Conservation (phyloP, 2,329 filamentous ascomycete genomes). For the Trichoderma afroharzianum region DNA sequence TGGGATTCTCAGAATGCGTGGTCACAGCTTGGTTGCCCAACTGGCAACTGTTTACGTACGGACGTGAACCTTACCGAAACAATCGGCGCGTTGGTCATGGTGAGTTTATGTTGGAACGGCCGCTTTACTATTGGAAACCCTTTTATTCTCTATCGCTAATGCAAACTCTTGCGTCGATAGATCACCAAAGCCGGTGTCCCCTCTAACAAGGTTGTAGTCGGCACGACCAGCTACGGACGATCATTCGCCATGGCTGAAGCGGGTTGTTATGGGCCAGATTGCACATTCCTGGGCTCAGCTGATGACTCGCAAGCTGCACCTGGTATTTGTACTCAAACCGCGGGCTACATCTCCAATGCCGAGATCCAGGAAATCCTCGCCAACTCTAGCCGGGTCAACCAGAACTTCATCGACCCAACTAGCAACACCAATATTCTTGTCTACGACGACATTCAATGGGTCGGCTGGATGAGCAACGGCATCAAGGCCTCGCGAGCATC, state of each 20-base stretch:
- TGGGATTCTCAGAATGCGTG: slow-evolving; percentile 25
- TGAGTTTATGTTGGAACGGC: slow-evolving; percentile 19
- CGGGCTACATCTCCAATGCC: slow-evolving; percentile 30
- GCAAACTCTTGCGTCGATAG: too few species aligned
- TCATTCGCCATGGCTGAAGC: slow-evolving; percentile 29
- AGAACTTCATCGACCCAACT: slow-evolving; percentile 16
- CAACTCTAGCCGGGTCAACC: slow-evolving; percentile 14
- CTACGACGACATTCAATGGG: slow-evolving; percentile 22
- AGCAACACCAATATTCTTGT: slow-evolving; percentile 22
- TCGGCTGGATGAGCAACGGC: slow-evolving; percentile 21
- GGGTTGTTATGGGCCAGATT: slow-evolving; percentile 22
- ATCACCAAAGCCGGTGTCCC: not conserved
- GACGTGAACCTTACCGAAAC: slow-evolving; percentile 39
- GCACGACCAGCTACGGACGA: slow-evolving; percentile 31
- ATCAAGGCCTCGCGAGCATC: slow-evolving; percentile 13
- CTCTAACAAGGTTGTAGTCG: slow-evolving; percentile 30
- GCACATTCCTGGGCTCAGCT: slow-evolving; percentile 22
- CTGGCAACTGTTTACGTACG: slow-evolving; percentile 33
- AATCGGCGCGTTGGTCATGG: slow-evolving; percentile 29
- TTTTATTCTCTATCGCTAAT: too few species aligned
- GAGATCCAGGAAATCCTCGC: slow-evolving; percentile 27
- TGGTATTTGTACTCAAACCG: slow-evolving; percentile 29
- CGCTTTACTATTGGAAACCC: too few species aligned
- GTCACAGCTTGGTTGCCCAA: slow-evolving; percentile 24
- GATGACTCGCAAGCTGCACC: slow-evolving; percentile 21